phyloP scores from a whole-genome alignment of 148 eudicot species.

The Rhododendron henanense region DNA sequence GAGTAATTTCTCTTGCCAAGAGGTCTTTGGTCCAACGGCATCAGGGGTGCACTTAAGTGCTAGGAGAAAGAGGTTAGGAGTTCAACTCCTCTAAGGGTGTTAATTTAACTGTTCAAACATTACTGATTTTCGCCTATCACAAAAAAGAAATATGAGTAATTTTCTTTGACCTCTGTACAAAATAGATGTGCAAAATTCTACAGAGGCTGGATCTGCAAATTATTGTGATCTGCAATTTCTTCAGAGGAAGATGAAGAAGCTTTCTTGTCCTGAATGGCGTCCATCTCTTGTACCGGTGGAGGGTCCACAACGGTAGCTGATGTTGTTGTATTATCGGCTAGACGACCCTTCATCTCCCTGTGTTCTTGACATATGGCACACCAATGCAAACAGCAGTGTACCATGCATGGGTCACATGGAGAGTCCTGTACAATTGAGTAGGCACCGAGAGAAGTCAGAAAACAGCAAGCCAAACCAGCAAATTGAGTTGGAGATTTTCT shows the following conservation, averaged over 20 bases:
- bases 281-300: slow-evolving; percentile 67
- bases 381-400: slow-evolving; percentile 81
- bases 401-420: slow-evolving; percentile 78
- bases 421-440: slow-evolving; percentile 37
- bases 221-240: slow-evolving; percentile 12
- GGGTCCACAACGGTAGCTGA: slow-evolving; percentile 37
- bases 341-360: slow-evolving; percentile 55
- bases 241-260: slow-evolving; percentile 18
- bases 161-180: neutral
- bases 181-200: slow-evolving; percentile 6
- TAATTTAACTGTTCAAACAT: no score
- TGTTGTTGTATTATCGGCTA: slow-evolving; percentile 27
- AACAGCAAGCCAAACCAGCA: neutral
- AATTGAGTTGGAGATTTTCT: neutral
- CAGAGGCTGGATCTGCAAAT: slow-evolving; percentile 34
- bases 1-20: neutral
- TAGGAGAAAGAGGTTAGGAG: no score
- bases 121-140: no score
- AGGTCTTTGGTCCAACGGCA: neutral
- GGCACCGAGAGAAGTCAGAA: neutral
- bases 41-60: no score
- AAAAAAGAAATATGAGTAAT: neutral
- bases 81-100: no score
- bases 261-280: slow-evolving; percentile 12
- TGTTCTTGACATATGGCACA: slow-evolving; percentile 88